Base-by-base conservation (phyloP, 352 stramenopile genomes). In the Phytophthora fragariae region DNA sequence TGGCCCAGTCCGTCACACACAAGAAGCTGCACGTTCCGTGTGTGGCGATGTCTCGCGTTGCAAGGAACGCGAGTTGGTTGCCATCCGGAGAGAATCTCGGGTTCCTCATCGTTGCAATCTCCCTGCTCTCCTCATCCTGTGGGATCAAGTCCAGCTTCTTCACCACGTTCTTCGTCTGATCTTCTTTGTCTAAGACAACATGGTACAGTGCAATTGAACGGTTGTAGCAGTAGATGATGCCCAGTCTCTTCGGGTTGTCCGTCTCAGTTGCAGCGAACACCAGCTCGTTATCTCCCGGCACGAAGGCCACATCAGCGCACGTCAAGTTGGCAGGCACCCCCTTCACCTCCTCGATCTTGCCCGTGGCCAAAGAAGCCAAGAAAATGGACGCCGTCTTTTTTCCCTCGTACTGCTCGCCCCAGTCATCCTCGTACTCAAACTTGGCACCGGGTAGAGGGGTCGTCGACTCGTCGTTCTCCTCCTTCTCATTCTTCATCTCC, bases 211-310 rank as follows among this genome's bases (percentile, higher is more conserved):
- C 70, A 58, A 87, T 91, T 0, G 85, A 85, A 11, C 91, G 83
- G 67, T 96, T 95, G 77, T 91, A 95, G 76, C 90, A 97, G 78
- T 96, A 95, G 62, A 97, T 90, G 55, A 97, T 84, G 7, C 91
- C 91, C 9, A 96, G 65, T 21, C 84, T 76, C 54, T 88, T 90
- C 17, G 84, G 82, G 29, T 68, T 76, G 46, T 88, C 71, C 21
- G 80, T 91, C 58, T 84, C 77, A 2, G 84, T 92, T 11, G 73
- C 87, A 15, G 84, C 79, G 76, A 94, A 93, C 50, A 96, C 76
- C 17, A 96, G 69, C 0, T 79, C 77, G 21, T 85, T 69, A 60
- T 92, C 81, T 15, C 65, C 63, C 0, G 87, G 86, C 14, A 82
- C 85, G 46, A 96, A 95, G 14, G 72, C 67, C 21, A 93, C 83